Evolutionary conservation across 805 yeast genomes (phyloP).

Genomic region (Cyberlindnera mrakii): DNA sequence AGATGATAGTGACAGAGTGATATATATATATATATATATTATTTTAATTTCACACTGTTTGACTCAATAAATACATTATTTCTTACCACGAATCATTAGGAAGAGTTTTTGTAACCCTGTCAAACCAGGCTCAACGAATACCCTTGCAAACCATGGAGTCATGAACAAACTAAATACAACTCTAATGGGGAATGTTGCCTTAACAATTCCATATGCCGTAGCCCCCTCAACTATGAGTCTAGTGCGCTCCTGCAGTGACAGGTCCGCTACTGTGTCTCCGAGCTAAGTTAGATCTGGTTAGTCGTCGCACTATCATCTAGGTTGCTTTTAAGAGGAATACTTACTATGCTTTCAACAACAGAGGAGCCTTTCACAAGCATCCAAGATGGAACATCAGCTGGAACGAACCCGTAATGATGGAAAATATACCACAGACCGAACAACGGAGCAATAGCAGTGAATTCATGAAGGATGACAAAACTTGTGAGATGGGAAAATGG

Average conservation of each 20-base stretch:
- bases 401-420: slow-evolving; percentile 48
- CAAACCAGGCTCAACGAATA: slow-evolving; percentile 41
- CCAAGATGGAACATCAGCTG: slow-evolving; percentile 53
- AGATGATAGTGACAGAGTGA: no score
- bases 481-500: slow-evolving; percentile 59
- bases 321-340: slow-evolving; percentile 9
- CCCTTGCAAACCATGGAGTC: slow-evolving; percentile 54
- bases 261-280: slow-evolving; percentile 24
- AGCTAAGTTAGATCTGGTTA: slow-evolving; percentile 9
- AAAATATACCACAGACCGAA: slow-evolving; percentile 62
- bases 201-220: slow-evolving; percentile 65
- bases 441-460: slow-evolving; percentile 69
- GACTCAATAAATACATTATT: not conserved
- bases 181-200: slow-evolving; percentile 50
- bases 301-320: slow-evolving; percentile 12
- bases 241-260: slow-evolving; percentile 44
- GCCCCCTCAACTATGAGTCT: slow-evolving; percentile 65
- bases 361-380: slow-evolving; percentile 53
- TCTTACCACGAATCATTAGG: slow-evolving; percentile 1
- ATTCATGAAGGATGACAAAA: slow-evolving; percentile 64
- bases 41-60: not conserved
- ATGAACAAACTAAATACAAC: slow-evolving; percentile 41
- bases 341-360: slow-evolving; percentile 48
- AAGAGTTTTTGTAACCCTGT: slow-evolving; percentile 6
- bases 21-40: no score